A percentile compares a stretch with the other conserved stretches of the same genome.
These are phyloP conservation scores for Paramecium tetraurelia DNA, from an alignment of 73 alveolate genomes.

Conservation along the genomic window DNA sequence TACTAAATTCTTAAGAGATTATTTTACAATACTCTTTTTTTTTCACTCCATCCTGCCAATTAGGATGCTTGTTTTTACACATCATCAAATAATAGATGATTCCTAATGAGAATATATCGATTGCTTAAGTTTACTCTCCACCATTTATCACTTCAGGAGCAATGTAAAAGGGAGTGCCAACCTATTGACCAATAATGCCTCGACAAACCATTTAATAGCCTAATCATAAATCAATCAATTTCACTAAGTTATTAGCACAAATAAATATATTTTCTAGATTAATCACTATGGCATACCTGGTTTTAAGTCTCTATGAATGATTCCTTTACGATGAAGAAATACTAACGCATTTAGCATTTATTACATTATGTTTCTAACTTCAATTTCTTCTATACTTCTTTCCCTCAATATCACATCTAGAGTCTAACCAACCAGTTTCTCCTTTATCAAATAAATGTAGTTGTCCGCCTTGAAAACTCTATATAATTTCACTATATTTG, in stretches of 20 bases:
- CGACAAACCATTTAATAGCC: not conserved
- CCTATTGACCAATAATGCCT: not conserved
- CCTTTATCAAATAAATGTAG: not conserved
- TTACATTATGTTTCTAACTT: not conserved
- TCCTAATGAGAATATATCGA: not conserved
- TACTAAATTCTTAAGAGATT: not conserved
- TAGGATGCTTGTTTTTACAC: not conserved
- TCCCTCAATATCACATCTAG: not conserved
- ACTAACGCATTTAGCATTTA: not conserved
- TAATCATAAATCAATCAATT: not conserved
- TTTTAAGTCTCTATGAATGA: conserved; percentile 54
- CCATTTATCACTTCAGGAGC: conserved; percentile 21
- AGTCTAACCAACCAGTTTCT: not conserved
- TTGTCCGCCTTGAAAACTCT: not conserved
- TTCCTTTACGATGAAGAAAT: conserved; percentile 28
- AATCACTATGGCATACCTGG: not conserved
- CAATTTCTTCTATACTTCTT: not conserved
- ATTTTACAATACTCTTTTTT: not conserved
- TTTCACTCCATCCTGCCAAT: not conserved
- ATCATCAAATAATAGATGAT: not conserved
- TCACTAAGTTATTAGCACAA: not conserved
- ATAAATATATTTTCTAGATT: not conserved
- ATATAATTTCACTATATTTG: not conserved
- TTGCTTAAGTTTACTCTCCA: not conserved
- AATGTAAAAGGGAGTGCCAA: not conserved